Base-by-base conservation (phyloP, 2,329 filamentous ascomycete species). In the Sporothrix mexicana region DNA sequence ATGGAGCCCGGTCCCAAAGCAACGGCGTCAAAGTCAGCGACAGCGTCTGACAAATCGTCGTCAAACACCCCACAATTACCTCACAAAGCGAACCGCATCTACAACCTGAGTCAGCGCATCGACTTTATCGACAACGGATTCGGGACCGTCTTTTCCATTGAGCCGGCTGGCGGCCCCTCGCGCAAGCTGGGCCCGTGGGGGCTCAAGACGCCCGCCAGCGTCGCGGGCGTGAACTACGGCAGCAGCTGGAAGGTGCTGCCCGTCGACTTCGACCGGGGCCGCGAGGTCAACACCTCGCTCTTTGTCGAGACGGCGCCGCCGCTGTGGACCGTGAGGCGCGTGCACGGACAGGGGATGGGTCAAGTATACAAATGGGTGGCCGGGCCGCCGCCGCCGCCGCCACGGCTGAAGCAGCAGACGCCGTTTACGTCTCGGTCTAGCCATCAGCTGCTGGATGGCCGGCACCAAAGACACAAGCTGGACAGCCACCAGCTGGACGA, bases 1-100 rank as follows among this genome's bases (percentile, higher is more conserved):
- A 61, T 61, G 57, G 57, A 61, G 57, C 57, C 57, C 49, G 57
- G 41, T 13, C 57, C 57, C 13, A 51, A 51, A n/a, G 13, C n/a
- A n/a, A n/a, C n/a, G n/a, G n/a, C n/a, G n/a, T n/a, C n/a, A n/a
- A n/a, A n/a, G n/a, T n/a, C n/a, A n/a, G n/a, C n/a, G n/a, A n/a
- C n/a, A n/a, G n/a, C n/a, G n/a, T n/a, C n/a, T n/a, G n/a, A n/a
- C n/a, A n/a, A n/a, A n/a, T n/a, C n/a, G n/a, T n/a, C n/a, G n/a
- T n/a, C n/a, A n/a, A n/a, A n/a, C n/a, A n/a, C n/a, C n/a, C n/a
- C n/a, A n/a, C n/a, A n/a, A n/a, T n/a, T n/a, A n/a, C n/a, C n/a
- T n/a, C 9, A 1, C 51, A 55, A 55, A 12, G 5, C 57, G 12
- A 25, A 30, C 25, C 57, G 17, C 57, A 61, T 61, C 7, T 61